Percentiles rank a stretch among this genome's conserved stretches.
These are phyloP conservation scores for Apophysomyces variabilis DNA, from an alignment of 371 early-diverging fungal genomes.

Conservation along the genomic window DNA sequence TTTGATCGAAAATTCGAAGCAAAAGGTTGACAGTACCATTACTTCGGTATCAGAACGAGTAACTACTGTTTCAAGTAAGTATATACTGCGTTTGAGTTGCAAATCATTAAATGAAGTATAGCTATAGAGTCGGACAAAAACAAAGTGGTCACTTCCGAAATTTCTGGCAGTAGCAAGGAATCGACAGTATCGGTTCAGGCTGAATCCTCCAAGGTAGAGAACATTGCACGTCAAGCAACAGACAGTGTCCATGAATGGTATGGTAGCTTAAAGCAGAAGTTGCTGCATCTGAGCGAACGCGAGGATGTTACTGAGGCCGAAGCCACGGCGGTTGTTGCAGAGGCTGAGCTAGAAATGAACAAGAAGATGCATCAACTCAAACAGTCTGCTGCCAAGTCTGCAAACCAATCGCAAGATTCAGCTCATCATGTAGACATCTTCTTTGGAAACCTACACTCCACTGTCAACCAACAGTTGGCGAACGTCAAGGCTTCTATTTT, in stretches of 20 bases:
- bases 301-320: conserved; percentile 1
- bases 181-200: neutral
- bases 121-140: neutral
- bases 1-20: conserved; percentile 22
- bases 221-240: neutral
- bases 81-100: neutral
- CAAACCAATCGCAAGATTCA: neutral
- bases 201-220: conserved; percentile 5
- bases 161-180: neutral
- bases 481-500: conserved; percentile 28
- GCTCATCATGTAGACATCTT: conserved; percentile 31
- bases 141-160: neutral
- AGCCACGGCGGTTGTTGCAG: neutral
- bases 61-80: conserved; percentile 26
- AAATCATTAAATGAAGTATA: neutral
- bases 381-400: neutral
- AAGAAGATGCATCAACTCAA: conserved; percentile 7
- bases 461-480: conserved; percentile 28
- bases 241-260: conserved; percentile 6
- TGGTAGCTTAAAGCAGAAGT: neutral
- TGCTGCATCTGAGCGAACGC: conserved; percentile 4
- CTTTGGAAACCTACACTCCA: conserved; percentile 35
- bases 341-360: conserved; percentile 9
- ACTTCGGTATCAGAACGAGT: conserved; percentile 24
- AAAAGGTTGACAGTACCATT: conserved; percentile 26